Conservation (phyloP, 2,329 filamentous ascomycete genomes). For the Venturia nashicola region DNA sequence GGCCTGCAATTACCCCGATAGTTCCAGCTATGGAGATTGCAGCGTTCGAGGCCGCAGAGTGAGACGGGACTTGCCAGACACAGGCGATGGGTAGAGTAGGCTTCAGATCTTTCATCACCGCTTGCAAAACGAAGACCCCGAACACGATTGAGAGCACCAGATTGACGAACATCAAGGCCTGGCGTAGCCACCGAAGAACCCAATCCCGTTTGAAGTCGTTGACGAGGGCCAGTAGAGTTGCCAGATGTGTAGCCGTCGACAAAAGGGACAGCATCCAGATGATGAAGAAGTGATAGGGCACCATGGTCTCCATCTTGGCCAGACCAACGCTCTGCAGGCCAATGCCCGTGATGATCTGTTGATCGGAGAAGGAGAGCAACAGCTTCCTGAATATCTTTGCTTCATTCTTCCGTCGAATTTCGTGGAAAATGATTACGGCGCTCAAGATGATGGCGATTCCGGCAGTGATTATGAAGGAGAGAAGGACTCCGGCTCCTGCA, state of each 20-base stretch:
- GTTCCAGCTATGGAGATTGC: conserved; percentile 45
- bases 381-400: conserved; percentile 49
- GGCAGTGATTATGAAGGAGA: conserved; percentile 56
- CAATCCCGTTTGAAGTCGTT: conserved; percentile 55
- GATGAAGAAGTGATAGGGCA: conserved; percentile 59
- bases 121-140: conserved; percentile 44
- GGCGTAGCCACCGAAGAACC: conserved; percentile 54
- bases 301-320: conserved; percentile 44
- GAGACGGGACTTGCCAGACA: conserved; percentile 39
- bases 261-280: conserved; percentile 56
- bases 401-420: conserved; percentile 31
- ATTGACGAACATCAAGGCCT: conserved; percentile 55
- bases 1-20: conserved; percentile 47
- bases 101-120: conserved; percentile 39
- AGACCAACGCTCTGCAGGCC: conserved; percentile 54
- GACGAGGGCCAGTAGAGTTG: conserved; percentile 51
- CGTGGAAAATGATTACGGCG: conserved; percentile 42
- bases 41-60: conserved; percentile 26
- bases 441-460: conserved; percentile 43
- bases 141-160: conserved; percentile 44
- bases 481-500: conserved; percentile 45
- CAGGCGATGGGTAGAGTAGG: conserved; percentile 48
- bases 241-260: conserved; percentile 53
- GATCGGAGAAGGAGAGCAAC: conserved; percentile 53
- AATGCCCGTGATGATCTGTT: conserved; percentile 57